These are phyloP conservation scores for Aspergillus mulundensis DNA, from an alignment of 495 filamentous ascomycete genomes.

Conservation along the genomic window DNA sequence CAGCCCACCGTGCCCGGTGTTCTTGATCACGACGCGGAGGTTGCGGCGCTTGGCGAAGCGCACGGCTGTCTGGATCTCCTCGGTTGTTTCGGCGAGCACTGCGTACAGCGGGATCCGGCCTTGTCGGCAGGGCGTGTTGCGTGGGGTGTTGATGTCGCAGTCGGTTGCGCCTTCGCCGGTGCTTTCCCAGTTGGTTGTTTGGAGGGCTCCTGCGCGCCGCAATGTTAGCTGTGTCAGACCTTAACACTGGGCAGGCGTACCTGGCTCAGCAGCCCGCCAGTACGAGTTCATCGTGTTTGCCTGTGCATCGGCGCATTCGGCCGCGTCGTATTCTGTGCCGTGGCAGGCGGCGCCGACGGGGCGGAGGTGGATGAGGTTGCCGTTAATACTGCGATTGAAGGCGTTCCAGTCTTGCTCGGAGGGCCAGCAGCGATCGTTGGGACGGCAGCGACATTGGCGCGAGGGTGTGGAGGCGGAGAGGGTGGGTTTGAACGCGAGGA, in stretches of 20 bases:
- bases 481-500: background rate
- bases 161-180: background rate
- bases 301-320: background rate
- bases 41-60: slow-evolving; percentile 45
- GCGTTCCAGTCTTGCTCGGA: background rate
- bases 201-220: background rate
- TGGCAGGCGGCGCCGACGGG: slow-evolving; percentile 13
- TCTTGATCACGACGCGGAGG: slow-evolving; percentile 22
- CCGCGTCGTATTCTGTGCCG: background rate
- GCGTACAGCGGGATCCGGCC: slow-evolving; percentile 16
- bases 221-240: background rate
- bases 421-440: background rate
- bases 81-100: background rate
- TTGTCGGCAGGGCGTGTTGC: slow-evolving; percentile 10
- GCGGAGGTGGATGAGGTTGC: background rate
- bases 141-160: background rate
- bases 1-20: background rate
- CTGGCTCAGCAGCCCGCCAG: background rate
- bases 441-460: background rate
- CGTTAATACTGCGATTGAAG: slow-evolving; percentile 11
- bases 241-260: background rate
- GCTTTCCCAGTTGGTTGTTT: slow-evolving; percentile 8
- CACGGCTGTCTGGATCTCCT: slow-evolving; percentile 39
- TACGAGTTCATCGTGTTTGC: background rate
- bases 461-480: background rate